Base-by-base conservation (phyloP, 1,284 basidiomycete genomes). In the Melampsora americana region DNA sequence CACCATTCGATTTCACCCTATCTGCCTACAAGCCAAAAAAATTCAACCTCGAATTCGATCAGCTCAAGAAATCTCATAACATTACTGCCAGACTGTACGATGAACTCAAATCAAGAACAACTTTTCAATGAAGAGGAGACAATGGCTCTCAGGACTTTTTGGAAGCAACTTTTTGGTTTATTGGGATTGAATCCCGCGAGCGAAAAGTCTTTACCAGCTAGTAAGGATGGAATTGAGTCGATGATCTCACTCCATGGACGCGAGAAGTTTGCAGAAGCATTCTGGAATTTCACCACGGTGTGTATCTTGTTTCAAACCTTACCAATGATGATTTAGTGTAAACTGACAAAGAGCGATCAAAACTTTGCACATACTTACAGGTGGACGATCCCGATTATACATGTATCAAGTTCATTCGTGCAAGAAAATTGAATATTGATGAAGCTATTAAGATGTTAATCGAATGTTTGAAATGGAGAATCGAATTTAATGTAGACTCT, bases 241-340 rank as follows among this genome's bases (percentile, higher is more conserved):
- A 44, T 44, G 28, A 64, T 30, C 23, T 28, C n/a, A 64, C 1
- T 20, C 39, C 44, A 64, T 5, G 69, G 61, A 18, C 35, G 26
- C 11, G 69, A 64, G 42, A 46, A 20, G 20, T 32, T 62, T 11
- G 20, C 62, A 11, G 53, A 44, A 4, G 64, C 64, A 11, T 28
- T 74, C 14, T 74, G 72, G 72, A 18, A 42, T 28, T 74, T 62
- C 62, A 67, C 66, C 30, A 74, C 66, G 72, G 66, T 74, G 65
- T 23, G 53, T 56, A 5, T 56, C 4, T 28, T 56, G 53, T 56
- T 56, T 9, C 39, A 6, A 42, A 42, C 1, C 6, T 7, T 6
- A 42, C 39, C 39, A 42, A n/a, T n/a, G n/a, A n/a, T n/a, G n/a
- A n/a, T 23, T 23, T 5, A 12, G n/a, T 56, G 18, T 56, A 56